Conservation (phyloP, 1,284 basidiomycete genomes). For the Ustilago lituana region DNA sequence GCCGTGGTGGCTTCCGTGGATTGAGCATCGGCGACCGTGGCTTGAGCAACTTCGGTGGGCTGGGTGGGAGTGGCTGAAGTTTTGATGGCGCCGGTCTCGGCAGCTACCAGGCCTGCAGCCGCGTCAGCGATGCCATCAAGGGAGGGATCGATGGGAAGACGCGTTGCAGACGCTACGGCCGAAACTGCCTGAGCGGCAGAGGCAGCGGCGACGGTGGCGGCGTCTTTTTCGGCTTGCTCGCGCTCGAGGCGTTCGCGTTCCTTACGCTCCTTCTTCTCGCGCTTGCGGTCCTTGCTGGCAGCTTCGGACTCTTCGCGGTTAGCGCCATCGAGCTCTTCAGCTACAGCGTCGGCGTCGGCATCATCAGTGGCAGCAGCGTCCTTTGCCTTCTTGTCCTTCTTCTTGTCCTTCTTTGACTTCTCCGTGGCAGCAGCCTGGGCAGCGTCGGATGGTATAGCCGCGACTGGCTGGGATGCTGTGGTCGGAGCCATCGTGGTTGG, state of each 20-base stretch:
- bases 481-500: conserved; percentile 20
- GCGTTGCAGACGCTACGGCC: conserved; percentile 39
- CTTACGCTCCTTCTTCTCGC: conserved; percentile 49
- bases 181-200: conserved; percentile 42
- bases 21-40: neutral
- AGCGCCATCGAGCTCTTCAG: conserved; percentile 11
- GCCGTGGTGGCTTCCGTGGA: conserved; percentile 5
- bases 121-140: conserved; percentile 14
- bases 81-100: conserved; percentile 9
- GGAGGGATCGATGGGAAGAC: conserved; percentile 43
- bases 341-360: conserved; percentile 32
- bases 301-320: conserved; percentile 11
- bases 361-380: conserved; percentile 17
- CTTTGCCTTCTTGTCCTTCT: conserved; percentile 22
- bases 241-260: conserved; percentile 39
- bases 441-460: conserved; percentile 4
- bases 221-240: conserved; percentile 48
- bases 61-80: neutral
- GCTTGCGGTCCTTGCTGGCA: conserved; percentile 29
- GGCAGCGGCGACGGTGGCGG: conserved; percentile 46
- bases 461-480: conserved; percentile 9
- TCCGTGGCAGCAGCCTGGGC: neutral
- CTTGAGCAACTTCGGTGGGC: conserved; percentile 5
- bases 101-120: conserved; percentile 3
- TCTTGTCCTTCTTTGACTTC: conserved; percentile 5